These are phyloP conservation scores for Parmelia sp. DNA, from an alignment of 495 filamentous ascomycete species.

Conservation along the genomic window DNA sequence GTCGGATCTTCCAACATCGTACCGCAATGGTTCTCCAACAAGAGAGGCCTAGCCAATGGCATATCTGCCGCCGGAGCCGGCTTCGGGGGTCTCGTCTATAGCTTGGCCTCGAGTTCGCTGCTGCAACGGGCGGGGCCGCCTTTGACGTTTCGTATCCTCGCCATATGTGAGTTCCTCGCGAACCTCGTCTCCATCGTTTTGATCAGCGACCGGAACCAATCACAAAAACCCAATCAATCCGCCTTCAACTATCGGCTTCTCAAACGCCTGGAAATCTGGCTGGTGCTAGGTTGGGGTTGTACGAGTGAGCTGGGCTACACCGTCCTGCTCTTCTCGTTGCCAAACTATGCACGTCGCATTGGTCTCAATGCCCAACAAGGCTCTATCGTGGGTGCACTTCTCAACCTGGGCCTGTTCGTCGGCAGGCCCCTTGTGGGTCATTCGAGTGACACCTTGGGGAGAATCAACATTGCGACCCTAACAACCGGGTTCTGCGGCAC, in stretches of 20 bases:
- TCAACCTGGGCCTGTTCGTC: slow-evolving; percentile 64
- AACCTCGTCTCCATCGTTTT: slow-evolving; percentile 57
- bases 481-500: slow-evolving; percentile 60
- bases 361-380: slow-evolving; percentile 63
- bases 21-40: slow-evolving; percentile 72
- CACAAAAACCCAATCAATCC: slow-evolving; percentile 54
- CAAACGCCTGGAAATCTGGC: slow-evolving; percentile 52
- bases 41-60: slow-evolving; percentile 65
- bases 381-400: slow-evolving; percentile 61
- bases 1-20: slow-evolving; percentile 63
- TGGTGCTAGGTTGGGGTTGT: slow-evolving; percentile 62
- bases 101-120: slow-evolving; percentile 42
- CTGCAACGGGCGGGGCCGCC: slow-evolving; percentile 56
- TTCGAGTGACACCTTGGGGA: slow-evolving; percentile 63
- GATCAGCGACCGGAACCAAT: slow-evolving; percentile 63
- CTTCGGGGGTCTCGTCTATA: slow-evolving; percentile 63
- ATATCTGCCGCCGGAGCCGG: slow-evolving; percentile 69
- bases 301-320: slow-evolving; percentile 71
- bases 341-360: slow-evolving; percentile 61
- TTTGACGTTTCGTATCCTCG: slow-evolving; percentile 72
- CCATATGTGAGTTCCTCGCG: slow-evolving; percentile 57
- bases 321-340: slow-evolving; percentile 68
- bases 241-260: slow-evolving; percentile 60
- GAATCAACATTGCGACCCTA: slow-evolving; percentile 63
- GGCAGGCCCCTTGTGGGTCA: slow-evolving; percentile 69